Evolutionary conservation across 2,329 filamentous ascomycete genomes (phyloP), one percentile per base, ranked within the genome.

Genomic region (Talaromyces islandicus): DNA sequence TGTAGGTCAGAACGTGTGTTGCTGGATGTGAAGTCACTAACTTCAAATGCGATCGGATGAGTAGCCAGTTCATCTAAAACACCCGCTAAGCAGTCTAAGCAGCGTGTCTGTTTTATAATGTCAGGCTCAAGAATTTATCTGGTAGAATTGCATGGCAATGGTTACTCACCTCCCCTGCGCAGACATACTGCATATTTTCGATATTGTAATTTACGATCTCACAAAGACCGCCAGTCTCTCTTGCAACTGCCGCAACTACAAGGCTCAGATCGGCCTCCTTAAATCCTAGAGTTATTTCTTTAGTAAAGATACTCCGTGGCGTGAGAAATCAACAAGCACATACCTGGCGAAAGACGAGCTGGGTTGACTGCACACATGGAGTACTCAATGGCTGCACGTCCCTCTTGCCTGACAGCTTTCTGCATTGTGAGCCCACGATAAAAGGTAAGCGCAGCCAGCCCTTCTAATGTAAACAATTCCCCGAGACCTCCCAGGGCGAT

Each of bases 361-460:
- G 94, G 94, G 81, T 99, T 99, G 77, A 99, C 92, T 60, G 94
- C 94, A 76, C 93, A 97, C 94, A 99, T 99, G 64, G 90, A 92
- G 83, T 97, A 99, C 83, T 97, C 97, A 68, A 92, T 97, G 59
- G 94, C 89, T 41, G 94, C 94, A 65, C 86, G 81, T 60, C 88
- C 92, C 75, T 24, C 21, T 73, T 94, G 92, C 81, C 97, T 93
- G 65, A 99, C 94, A 21, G 94, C 94, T 54, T 97, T 94, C 78
- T 99, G 94, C 94, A 99, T 99, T 24, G 94, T 97, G 70, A 99
- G 81, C 71, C 94, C 94, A 76, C 94, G 92, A 81, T 99, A 99
- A 84, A 99, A 99, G 58, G 99, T 94, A 52, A 99, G 93, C 0
- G 94, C 97, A 1, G 97, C 94, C 75, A 99, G 82, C 67, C 89